Base-by-base conservation (phyloP, 257 asterid genomes). In the Linderniella brevidens region DNA sequence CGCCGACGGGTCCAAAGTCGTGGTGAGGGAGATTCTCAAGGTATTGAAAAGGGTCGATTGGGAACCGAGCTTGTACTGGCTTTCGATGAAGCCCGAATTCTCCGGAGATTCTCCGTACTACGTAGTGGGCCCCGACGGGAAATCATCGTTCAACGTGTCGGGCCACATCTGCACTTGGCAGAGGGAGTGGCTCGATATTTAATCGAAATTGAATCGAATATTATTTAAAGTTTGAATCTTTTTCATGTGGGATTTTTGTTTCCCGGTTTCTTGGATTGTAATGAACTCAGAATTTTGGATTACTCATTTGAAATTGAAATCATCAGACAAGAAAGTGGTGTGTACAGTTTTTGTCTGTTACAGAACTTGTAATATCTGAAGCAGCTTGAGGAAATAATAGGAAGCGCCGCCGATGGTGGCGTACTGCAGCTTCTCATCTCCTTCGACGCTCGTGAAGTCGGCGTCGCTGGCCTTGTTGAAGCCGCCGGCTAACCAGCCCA, bases 401-500 rank as follows among this genome's bases (percentile, higher is more conserved):
- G 95, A 87, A 19, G 66, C 95, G 35, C 92, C 95, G 41, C 93
- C 95, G 25, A 87, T 62, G 5, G 97, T 72, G 9, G 97, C 95
- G 52, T 68, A 87, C 65, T 83, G 81, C 77, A 87, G 46, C 74
- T 83, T 78, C 66, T 87, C 93, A 13, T 50, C 52, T 9, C 95
- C 95, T 87, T 87, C 95, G 4, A 80, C 82, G 0, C 41, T 50
- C 5, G 72, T 69, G 47, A 83, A 87, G 70, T 87, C 86, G 0
- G 41, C 41, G 1, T 68, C 86, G 0, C 62, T 41, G 0, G 92
- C 58, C 7, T 75, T 74, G 48, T 70, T 69, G 52, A 80, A 80
- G 36, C 90, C 95, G 18, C 95, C 93, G 1, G 81, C 88, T 57
- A 87, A 61, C 97, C 97, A 87, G 54, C 83, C 97, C 76, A 87